phyloP scores from a whole-genome alignment of 2,329 filamentous ascomycete genomes.

The Penicillium digitatum region DNA sequence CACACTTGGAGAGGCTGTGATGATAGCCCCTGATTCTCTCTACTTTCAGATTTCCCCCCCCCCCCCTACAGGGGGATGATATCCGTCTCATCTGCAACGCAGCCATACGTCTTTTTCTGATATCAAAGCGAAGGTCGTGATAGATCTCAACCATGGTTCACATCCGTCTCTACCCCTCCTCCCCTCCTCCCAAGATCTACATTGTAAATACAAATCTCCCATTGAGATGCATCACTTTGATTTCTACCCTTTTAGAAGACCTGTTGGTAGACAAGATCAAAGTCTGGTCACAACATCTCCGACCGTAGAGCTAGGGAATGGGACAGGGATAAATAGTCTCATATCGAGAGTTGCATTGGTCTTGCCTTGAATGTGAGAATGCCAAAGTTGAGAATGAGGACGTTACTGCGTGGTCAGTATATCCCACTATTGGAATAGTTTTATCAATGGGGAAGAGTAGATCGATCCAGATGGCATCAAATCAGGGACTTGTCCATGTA shows the following conservation, averaged over 20 bases:
- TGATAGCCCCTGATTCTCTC: constrained; percentile 3
- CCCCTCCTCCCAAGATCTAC: constrained; percentile 1
- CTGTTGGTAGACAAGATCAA: too few species aligned
- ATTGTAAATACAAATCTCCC: background rate
- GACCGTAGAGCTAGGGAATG: constrained; percentile 17
- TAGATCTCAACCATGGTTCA: constrained; percentile 22
- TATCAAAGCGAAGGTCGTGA: background rate
- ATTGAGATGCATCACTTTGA: background rate
- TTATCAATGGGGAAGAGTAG: background rate
- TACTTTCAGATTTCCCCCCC: background rate
- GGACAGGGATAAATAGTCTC: constrained; percentile 18
- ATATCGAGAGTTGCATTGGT: constrained; percentile 3
- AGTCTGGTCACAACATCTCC: constrained; percentile 18
- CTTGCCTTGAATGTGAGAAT: constrained; percentile 1
- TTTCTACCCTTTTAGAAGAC: too few species aligned
- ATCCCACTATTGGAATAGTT: background rate
- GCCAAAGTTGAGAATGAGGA: background rate
- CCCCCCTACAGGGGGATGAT: background rate
- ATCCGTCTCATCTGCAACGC: background rate
- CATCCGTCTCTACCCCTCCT: constrained; percentile 14
- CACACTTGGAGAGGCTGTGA: constrained; percentile 9
- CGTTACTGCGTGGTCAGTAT: background rate
- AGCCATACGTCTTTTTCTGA: background rate
- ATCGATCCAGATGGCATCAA: background rate
- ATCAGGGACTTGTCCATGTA: background rate